A percentile compares a stretch with the other conserved stretches of the same genome.
These are phyloP conservation scores for Dillenia turbinata DNA, from an alignment of 164 flowering plant genomes.

Conservation along the genomic window DNA sequence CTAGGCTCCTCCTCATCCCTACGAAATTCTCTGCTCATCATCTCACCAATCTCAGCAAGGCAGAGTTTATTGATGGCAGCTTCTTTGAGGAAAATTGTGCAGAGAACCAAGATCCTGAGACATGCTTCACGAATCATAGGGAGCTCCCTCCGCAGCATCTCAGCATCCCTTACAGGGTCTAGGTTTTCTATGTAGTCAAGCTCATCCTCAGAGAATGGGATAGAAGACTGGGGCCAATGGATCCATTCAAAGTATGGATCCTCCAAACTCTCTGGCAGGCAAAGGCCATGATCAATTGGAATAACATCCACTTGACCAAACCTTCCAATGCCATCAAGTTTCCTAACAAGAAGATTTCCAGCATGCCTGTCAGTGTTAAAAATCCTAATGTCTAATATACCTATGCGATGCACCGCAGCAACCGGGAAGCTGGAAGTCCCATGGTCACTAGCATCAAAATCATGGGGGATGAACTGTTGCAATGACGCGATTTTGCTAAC, in stretches of 20 bases:
- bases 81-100: constrained; percentile 70
- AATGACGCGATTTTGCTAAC: constrained; percentile 78
- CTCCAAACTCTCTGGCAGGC: constrained; percentile 71
- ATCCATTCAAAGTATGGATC: constrained; percentile 85
- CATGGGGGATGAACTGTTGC: constrained; percentile 61
- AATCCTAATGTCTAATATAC: constrained; percentile 70
- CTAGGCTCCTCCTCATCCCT: constrained; percentile 65
- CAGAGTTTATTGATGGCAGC: constrained; percentile 64
- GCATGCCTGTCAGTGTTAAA: constrained; percentile 76
- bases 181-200: constrained; percentile 52
- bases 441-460: constrained; percentile 77
- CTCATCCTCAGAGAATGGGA: constrained; percentile 74
- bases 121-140: constrained; percentile 82
- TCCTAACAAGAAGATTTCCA: constrained; percentile 69
- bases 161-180: constrained; percentile 44
- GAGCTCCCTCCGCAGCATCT: constrained; percentile 59
- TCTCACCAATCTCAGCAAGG: constrained; percentile 78
- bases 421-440: constrained; percentile 80
- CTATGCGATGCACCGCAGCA: constrained; percentile 65
- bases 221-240: constrained; percentile 84
- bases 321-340: constrained; percentile 45
- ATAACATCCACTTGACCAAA: constrained; percentile 72
- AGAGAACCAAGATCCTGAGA: constrained; percentile 57
- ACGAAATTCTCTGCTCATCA: constrained; percentile 77
- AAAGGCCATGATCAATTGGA: constrained; percentile 80